Conservation (phyloP, 1,284 basidiomycete species). For the Boletus austroedulis region DNA sequence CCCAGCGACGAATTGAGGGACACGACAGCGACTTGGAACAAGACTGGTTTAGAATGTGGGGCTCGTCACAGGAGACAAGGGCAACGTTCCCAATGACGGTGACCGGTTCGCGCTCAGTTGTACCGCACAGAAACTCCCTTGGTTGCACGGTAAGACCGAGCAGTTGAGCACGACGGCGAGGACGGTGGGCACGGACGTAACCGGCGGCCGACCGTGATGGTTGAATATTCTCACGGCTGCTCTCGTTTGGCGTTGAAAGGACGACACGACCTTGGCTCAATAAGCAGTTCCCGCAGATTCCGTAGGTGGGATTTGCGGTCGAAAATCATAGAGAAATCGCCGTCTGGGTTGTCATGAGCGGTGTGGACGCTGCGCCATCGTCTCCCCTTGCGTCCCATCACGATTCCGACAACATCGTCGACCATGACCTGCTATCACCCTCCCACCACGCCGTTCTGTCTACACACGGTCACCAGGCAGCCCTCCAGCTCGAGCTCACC, state of each 20-base stretch:
- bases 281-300: conserved; percentile 22
- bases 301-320: conserved; percentile 23
- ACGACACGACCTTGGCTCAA: conserved; percentile 21
- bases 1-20: not conserved
- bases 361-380: conserved; percentile 30
- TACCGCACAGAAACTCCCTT: too few species aligned
- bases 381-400: conserved; percentile 32
- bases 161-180: not conserved
- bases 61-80: not conserved
- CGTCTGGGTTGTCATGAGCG: conserved; percentile 34
- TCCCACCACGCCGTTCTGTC: conserved; percentile 30
- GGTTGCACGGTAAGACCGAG: not conserved
- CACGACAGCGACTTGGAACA: not conserved
- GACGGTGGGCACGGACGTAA: conserved; percentile 10
- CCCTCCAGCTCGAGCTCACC: conserved; percentile 32
- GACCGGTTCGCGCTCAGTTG: not conserved
- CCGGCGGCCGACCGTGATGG: conserved; percentile 7
- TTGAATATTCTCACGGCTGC: conserved; percentile 24
- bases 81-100: not conserved
- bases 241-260: conserved; percentile 31
- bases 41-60: not conserved
- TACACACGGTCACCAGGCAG: conserved; percentile 30
- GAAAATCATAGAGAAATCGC: conserved; percentile 25
- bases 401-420: conserved; percentile 30
- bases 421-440: conserved; percentile 37